Evolutionary conservation across 2,329 filamentous ascomycete genomes (phyloP).

Genomic region (Phoma herbarum): DNA sequence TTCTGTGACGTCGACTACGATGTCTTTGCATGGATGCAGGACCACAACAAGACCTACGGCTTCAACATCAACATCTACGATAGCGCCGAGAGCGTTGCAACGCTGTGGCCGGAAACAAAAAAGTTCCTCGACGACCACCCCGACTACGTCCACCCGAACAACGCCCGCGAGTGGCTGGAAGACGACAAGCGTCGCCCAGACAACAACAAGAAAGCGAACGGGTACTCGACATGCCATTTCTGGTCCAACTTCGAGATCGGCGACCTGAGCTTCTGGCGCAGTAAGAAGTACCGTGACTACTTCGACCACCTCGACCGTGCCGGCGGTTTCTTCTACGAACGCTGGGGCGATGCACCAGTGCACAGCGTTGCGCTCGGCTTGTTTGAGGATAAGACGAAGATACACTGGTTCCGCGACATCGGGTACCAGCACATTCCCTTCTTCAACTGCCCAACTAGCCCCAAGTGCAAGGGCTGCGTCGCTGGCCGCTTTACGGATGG

Average conservation of each 20-base stretch:
- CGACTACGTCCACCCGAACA: conserved; percentile 81
- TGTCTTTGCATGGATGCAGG: conserved; percentile 96
- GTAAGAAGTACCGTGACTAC: conserved; percentile 90
- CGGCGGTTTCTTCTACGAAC: conserved; percentile 97
- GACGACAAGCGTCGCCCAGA: conserved; percentile 80
- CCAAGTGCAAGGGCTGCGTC: conserved; percentile 89
- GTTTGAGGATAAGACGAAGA: conserved; percentile 88
- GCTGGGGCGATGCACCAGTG: conserved; percentile 97
- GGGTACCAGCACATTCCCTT: conserved; percentile 98
- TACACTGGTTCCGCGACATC: conserved; percentile 99
- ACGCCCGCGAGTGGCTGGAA: conserved; percentile 86
- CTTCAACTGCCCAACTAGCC: conserved; percentile 97
- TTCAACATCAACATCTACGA: conserved; percentile 99
- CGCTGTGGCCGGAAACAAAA: conserved; percentile 92
- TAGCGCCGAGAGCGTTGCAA: conserved; percentile 82
- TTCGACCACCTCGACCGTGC: conserved; percentile 94
- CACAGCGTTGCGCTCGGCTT: conserved; percentile 92
- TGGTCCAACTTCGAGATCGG: conserved; percentile 99
- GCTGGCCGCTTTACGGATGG: conserved; percentile 89
- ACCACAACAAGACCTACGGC: conserved; percentile 98
- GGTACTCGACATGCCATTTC: conserved; percentile 98
- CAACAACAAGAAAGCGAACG: conserved; percentile 82
- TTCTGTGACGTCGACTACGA: conserved; percentile 99
- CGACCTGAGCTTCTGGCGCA: conserved; percentile 91
- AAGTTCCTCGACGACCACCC: conserved; percentile 89